phyloP scores from a whole-genome alignment of 2,329 filamentous ascomycete species.

The Teratosphaeria viscida region DNA sequence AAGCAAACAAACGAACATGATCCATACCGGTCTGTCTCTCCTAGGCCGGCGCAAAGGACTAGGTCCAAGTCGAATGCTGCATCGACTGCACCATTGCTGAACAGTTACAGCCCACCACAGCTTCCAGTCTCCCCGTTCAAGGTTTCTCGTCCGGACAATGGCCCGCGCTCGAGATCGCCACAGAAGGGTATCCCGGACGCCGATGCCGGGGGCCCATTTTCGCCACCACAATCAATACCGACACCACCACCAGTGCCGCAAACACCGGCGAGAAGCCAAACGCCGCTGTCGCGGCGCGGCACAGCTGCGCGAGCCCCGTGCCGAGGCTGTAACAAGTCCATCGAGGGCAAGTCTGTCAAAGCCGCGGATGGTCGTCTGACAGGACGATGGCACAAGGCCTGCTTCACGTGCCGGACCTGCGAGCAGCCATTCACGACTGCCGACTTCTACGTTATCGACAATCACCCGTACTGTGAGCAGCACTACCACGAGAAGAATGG shows the following conservation, averaged over 20 bases:
- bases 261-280: conserved; percentile 1
- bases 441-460: conserved; percentile 83
- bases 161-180: not conserved
- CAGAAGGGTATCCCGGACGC: not conserved
- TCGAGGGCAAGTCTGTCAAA: conserved; percentile 85
- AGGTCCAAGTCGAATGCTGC: conserved; percentile 6
- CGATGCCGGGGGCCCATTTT: not conserved
- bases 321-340: conserved; percentile 67
- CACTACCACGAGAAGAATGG: conserved; percentile 91
- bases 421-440: conserved; percentile 68
- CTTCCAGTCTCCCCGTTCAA: not conserved
- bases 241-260: conserved; percentile 12
- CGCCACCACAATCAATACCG: conserved; percentile 4
- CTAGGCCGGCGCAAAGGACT: not conserved
- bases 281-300: conserved; percentile 26
- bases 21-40: conserved; percentile 7
- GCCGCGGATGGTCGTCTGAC: conserved; percentile 86
- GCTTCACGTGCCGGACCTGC: conserved; percentile 86
- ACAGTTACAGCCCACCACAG: not conserved
- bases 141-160: not conserved
- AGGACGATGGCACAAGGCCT: conserved; percentile 88
- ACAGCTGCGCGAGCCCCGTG: conserved; percentile 58
- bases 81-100: not conserved
- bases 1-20: conserved; percentile 6
- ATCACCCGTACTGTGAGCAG: conserved; percentile 79